Evolutionary conservation across 495 filamentous ascomycete genomes (phyloP).

Genomic region (Chlorociboria aeruginascens): DNA sequence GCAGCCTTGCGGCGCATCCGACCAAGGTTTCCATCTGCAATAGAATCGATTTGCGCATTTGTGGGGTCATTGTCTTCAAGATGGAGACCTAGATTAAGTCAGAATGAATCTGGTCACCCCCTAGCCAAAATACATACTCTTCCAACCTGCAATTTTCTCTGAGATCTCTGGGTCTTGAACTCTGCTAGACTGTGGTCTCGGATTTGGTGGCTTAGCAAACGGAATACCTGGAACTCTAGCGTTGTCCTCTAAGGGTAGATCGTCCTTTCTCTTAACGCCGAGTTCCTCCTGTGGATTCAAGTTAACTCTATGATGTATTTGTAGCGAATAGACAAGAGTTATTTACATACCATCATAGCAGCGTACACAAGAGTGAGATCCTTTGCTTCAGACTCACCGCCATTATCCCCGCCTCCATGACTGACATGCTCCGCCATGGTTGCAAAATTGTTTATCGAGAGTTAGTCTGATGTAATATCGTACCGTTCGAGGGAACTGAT

Average conservation of each 20-base stretch:
- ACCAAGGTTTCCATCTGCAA: conserved; percentile 14
- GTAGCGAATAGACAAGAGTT: neutral
- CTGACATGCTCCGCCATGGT: conserved; percentile 6
- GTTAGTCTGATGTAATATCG: too few species aligned
- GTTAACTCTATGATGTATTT: neutral
- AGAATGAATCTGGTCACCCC: too few species aligned
- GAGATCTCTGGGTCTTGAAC: too few species aligned
- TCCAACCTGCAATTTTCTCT: too few species aligned
- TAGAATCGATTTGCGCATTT: conserved; percentile 2
- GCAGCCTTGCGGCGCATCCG: conserved; percentile 4
- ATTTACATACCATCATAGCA: conserved; percentile 15
- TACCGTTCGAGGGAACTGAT: too few species aligned
- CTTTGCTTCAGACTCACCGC: neutral
- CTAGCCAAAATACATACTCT: too few species aligned
- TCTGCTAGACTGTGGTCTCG: too few species aligned
- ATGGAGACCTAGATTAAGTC: too few species aligned
- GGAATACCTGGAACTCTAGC: neutral
- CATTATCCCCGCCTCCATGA: neutral
- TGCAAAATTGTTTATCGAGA: neutral
- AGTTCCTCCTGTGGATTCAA: conserved; percentile 14
- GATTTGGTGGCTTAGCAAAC: too few species aligned
- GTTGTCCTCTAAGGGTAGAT: neutral
- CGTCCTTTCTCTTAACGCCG: conserved; percentile 12
- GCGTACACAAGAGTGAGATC: neutral
- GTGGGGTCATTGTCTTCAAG: neutral